A percentile compares a stretch with the other conserved stretches of the same genome.
Evolutionary conservation across 352 stramenopile genomes (phyloP).

Genomic region (Phytophthora parvispora): DNA sequence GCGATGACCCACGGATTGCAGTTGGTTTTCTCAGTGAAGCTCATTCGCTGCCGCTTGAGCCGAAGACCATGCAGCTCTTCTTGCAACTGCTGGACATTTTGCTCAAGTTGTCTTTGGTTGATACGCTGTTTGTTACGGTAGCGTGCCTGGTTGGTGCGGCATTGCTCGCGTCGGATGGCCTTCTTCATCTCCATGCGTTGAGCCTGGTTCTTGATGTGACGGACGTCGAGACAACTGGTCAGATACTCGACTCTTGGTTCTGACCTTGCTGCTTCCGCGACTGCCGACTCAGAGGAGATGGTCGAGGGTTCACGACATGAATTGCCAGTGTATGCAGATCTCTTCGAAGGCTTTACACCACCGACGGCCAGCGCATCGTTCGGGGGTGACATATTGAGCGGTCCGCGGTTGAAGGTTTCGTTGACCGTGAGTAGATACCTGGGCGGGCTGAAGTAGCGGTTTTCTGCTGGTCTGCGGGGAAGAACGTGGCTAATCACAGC

Average conservation of each 20-base stretch:
- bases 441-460: not conserved
- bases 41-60: conserved; percentile 4
- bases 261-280: not conserved
- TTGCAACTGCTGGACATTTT: conserved; percentile 4
- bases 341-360: not conserved
- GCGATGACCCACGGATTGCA: conserved; percentile 12
- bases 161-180: conserved; percentile 21
- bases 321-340: not conserved
- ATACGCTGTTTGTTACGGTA: conserved; percentile 20
- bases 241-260: not conserved
- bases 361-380: not conserved
- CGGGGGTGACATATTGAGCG: not conserved
- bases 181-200: conserved; percentile 8
- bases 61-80: conserved; percentile 13
- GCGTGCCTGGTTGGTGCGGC: conserved; percentile 29
- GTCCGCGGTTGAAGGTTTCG: too few relatives aligned
- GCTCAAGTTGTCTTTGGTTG: not conserved
- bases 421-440: not conserved
- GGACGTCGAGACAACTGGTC: not conserved
- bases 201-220: not conserved
- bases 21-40: not conserved
- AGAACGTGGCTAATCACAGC: conserved; percentile 8
- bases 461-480: not conserved
- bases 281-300: not conserved
- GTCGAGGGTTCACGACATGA: not conserved